phyloP scores from a whole-genome alignment of 2,329 filamentous ascomycete species.

The Colletotrichum filicis region DNA sequence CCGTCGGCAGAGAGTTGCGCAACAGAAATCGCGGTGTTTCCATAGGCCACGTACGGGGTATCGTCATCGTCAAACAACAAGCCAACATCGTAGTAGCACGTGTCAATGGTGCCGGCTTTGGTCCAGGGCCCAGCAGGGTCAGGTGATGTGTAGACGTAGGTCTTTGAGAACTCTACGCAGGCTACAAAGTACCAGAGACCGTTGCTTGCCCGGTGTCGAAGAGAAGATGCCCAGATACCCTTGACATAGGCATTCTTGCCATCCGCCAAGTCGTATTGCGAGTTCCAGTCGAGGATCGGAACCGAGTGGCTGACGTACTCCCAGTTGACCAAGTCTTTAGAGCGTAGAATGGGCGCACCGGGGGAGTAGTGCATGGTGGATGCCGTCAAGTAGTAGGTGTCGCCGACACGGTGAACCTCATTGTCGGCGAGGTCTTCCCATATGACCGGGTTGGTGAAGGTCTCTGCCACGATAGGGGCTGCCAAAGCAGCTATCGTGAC shows the following conservation, averaged over 20 bases:
- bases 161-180: constrained; percentile 28
- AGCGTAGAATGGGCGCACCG: constrained; percentile 62
- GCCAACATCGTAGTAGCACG: constrained; percentile 59
- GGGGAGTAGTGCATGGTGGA: constrained; percentile 64
- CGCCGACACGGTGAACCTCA: constrained; percentile 59
- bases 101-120: constrained; percentile 21
- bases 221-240: constrained; percentile 66
- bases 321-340: constrained; percentile 63
- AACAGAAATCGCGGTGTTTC: constrained; percentile 51
- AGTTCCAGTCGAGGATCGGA: constrained; percentile 51
- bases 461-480: neutral
- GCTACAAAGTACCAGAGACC: constrained; percentile 30
- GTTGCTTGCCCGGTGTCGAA: constrained; percentile 51
- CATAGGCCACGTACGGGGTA: constrained; percentile 59
- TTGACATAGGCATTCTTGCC: constrained; percentile 58
- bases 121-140: constrained; percentile 2
- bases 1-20: constrained; percentile 57
- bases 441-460: constrained; percentile 58
- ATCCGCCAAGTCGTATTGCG: constrained; percentile 54
- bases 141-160: constrained; percentile 40
- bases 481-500: no score
- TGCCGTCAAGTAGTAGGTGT: constrained; percentile 61
- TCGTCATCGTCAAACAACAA: constrained; percentile 59
- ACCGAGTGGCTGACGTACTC: constrained; percentile 52
- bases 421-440: constrained; percentile 63